Evolutionary conservation across 176 grass and related monocot genomes (phyloP).

Genomic region (Saccharum spontaneum): DNA sequence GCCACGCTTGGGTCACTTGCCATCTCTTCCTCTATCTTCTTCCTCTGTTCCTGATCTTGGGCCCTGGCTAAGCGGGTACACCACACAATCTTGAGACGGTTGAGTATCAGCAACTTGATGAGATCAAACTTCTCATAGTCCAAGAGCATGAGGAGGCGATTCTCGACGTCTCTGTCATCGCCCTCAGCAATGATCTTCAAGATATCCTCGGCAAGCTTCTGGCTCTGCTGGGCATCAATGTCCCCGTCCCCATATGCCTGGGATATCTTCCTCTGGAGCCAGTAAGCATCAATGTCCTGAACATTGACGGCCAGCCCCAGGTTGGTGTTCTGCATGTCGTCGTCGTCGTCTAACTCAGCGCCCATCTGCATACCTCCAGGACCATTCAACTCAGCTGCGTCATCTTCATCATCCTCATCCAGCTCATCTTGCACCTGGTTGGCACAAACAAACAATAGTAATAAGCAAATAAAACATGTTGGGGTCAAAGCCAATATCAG

Average conservation of each 20-base stretch:
- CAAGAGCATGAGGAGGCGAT: conserved; percentile 72
- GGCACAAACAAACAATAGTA: neutral
- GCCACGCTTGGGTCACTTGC: conserved; percentile 40
- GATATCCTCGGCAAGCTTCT: conserved; percentile 82
- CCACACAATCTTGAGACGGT: conserved; percentile 96
- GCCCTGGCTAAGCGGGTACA: conserved; percentile 86
- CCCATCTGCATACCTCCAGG: conserved; percentile 88
- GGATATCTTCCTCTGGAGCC: conserved; percentile 95
- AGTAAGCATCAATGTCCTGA: conserved; percentile 97
- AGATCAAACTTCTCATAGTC: conserved; percentile 96
- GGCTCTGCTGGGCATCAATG: conserved; percentile 81
- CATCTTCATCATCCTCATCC: conserved; percentile 79
- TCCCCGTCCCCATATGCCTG: conserved; percentile 77
- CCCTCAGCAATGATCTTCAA: conserved; percentile 79
- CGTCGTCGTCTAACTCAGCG: conserved; percentile 68
- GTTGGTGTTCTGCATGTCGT: conserved; percentile 64
- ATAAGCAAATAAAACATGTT: neutral
- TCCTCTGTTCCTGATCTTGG: conserved; percentile 78
- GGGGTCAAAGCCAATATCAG: no score
- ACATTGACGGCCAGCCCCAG: conserved; percentile 74
- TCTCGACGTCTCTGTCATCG: conserved; percentile 86
- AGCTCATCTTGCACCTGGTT: conserved; percentile 91
- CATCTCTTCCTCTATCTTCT: conserved; percentile 91
- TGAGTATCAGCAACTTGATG: conserved; percentile 69
- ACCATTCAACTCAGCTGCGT: conserved; percentile 41